Percentiles rank a stretch among this genome's conserved stretches.
phyloP scores from a whole-genome alignment of 306 rosid species.

The Castanea crenata region DNA sequence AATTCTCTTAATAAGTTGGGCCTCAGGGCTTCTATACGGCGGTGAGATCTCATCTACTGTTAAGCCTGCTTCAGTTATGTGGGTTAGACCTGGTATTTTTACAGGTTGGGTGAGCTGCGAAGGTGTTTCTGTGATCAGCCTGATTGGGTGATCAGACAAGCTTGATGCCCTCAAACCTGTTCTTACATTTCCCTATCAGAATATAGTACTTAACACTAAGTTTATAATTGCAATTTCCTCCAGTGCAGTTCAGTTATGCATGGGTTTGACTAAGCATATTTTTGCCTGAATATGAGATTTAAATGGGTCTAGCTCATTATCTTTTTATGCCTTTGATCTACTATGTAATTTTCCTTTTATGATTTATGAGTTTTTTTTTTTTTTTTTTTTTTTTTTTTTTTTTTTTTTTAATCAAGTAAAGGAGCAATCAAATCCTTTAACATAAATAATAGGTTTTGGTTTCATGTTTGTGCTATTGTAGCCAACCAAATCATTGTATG shows the following conservation, averaged over 20 bases:
- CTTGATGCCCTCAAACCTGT: background rate
- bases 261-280: background rate
- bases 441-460: background rate
- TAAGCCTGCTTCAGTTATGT: background rate
- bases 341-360: background rate
- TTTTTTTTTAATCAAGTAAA: background rate
- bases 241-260: background rate
- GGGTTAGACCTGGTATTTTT: background rate
- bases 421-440: background rate
- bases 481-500: slow-evolving; percentile 31
- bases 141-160: background rate
- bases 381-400: background rate
- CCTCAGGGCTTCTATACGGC: background rate
- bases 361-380: background rate
- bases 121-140: background rate
- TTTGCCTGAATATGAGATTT: background rate
- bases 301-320: background rate
- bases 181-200: background rate
- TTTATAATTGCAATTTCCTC: background rate
- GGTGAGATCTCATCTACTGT: background rate
- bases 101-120: background rate
- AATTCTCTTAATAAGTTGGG: background rate
- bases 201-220: background rate
- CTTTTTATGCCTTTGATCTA: background rate
- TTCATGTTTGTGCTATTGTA: slow-evolving; percentile 27